Evolutionary conservation across 1,139 yeast species (phyloP).

Genomic region (Spathaspora sp.): DNA sequence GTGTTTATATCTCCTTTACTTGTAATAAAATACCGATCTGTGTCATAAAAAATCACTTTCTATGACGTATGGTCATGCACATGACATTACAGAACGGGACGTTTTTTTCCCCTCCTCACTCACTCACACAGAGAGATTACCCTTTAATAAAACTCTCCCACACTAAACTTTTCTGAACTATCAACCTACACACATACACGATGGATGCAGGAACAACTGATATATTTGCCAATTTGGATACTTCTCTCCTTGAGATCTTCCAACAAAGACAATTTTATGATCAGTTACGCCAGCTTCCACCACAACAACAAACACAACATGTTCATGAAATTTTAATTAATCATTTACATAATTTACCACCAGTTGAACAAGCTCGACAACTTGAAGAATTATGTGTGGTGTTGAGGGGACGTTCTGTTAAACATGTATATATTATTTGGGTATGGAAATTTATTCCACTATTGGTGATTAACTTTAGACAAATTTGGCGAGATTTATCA

Average conservation of each 20-base stretch:
- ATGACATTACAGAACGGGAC: too few relatives aligned
- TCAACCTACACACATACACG: too few relatives aligned
- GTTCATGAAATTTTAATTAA: constrained; percentile 9
- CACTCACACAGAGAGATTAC: too few relatives aligned
- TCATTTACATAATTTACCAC: constrained; percentile 7
- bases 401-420: neutral
- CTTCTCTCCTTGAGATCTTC: constrained; percentile 20
- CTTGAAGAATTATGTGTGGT: neutral
- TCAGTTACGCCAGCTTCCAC: constrained; percentile 16
- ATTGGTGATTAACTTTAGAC: constrained; percentile 26
- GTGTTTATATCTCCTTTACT: too few relatives aligned
- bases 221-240: constrained; percentile 1
- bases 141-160: too few relatives aligned
- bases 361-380: constrained; percentile 1
- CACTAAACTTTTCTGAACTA: too few relatives aligned
- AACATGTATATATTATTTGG: constrained; percentile 16
- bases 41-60: too few relatives aligned
- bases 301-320: constrained; percentile 1
- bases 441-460: constrained; percentile 24
- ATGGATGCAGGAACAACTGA: constrained; percentile 1
- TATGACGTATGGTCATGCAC: too few relatives aligned
- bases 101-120: too few relatives aligned
- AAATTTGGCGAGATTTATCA: constrained; percentile 24
- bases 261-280: constrained; percentile 19
- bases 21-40: too few relatives aligned